Evolutionary conservation across 176 grass and related monocot species (phyloP).

Genomic region (Alopecurus myosuroides): DNA sequence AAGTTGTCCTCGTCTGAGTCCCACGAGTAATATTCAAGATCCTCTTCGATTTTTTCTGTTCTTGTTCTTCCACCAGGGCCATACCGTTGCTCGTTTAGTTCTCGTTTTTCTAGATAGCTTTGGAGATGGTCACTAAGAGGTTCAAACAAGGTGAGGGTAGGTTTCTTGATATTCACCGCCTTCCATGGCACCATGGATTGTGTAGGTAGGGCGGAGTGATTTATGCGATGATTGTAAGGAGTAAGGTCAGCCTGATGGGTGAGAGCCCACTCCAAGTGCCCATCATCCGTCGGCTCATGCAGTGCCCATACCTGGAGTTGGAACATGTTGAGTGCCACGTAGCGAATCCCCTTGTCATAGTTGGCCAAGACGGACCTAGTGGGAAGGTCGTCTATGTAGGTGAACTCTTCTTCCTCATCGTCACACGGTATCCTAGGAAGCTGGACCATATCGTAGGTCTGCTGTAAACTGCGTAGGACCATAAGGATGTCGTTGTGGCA

Average conservation of each 20-base stretch:
- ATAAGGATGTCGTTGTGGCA: neutral
- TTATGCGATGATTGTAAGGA: neutral
- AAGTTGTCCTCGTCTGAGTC: too few species aligned
- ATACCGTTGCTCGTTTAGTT: too few species aligned
- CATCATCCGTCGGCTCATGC: neutral
- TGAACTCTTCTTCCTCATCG: too few species aligned
- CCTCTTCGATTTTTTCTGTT: too few species aligned
- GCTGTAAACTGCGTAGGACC: neutral
- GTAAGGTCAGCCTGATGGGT: neutral
- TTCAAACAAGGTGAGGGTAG: neutral
- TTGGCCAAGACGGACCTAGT: neutral
- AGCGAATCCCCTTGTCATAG: neutral
- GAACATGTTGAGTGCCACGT: neutral
- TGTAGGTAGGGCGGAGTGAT: neutral
- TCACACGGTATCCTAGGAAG: neutral
- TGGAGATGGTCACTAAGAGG: neutral
- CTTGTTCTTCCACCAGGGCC: too few species aligned
- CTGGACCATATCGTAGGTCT: neutral
- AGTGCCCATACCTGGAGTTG: neutral
- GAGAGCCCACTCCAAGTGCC: neutral
- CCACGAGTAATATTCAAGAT: too few species aligned
- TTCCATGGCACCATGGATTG: neutral
- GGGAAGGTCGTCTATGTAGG: neutral
- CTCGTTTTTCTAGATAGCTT: too few species aligned
- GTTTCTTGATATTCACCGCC: neutral